Conservation (phyloP, 164 flowering plant genomes). For the Aristolochia californica region DNA sequence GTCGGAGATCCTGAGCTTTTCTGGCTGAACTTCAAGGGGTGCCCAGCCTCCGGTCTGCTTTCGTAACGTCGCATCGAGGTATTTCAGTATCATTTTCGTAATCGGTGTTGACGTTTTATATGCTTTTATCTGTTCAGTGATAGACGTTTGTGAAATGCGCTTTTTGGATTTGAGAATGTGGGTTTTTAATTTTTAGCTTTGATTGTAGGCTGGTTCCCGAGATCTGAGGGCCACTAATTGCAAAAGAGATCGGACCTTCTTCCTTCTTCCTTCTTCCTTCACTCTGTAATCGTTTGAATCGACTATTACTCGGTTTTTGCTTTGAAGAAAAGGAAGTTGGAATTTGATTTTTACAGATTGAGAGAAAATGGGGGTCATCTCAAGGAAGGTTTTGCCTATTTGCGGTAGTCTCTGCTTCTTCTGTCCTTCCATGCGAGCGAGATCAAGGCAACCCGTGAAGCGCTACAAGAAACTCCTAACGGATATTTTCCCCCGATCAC, state of each 20-base stretch:
- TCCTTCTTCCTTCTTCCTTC: slow-evolving; percentile 16
- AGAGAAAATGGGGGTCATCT: slow-evolving; percentile 57
- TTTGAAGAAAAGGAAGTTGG: slow-evolving; percentile 18
- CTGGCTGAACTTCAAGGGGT: slow-evolving; percentile 13
- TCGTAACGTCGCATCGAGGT: slow-evolving; percentile 3
- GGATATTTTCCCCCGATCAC: slow-evolving; percentile 65
- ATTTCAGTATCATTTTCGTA: neutral
- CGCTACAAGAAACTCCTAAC: slow-evolving; percentile 91
- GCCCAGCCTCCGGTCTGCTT: slow-evolving; percentile 37
- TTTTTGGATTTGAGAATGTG: neutral
- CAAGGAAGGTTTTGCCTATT: slow-evolving; percentile 73
- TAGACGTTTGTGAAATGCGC: neutral
- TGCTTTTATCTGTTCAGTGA: no score
- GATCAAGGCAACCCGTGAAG: slow-evolving; percentile 98
- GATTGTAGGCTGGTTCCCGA: slow-evolving; percentile 29
- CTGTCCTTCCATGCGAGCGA: slow-evolving; percentile 73
- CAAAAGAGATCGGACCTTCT: slow-evolving; percentile 26
- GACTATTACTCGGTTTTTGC: neutral
- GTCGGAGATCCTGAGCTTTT: slow-evolving; percentile 25
- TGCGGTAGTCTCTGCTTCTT: slow-evolving; percentile 83
- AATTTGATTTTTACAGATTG: neutral
- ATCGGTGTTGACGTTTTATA: neutral
- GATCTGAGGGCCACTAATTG: slow-evolving; percentile 7
- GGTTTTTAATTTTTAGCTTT: neutral
- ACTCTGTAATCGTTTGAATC: slow-evolving; percentile 1